phyloP scores from a whole-genome alignment of 2,329 filamentous ascomycete species.

The Fusarium newnesense region DNA sequence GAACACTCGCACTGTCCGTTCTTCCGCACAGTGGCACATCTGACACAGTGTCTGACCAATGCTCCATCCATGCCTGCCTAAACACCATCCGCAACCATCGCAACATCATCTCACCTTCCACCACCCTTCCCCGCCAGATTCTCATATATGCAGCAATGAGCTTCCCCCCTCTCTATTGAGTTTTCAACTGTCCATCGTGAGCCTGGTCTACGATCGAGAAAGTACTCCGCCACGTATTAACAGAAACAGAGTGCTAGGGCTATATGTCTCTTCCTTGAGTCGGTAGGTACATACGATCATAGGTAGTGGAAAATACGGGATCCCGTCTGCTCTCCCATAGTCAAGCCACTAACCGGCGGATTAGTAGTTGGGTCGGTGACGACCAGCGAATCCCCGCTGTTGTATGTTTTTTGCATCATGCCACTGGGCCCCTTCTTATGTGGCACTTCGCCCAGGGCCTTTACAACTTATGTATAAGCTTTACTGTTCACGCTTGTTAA shows the following conservation, averaged over 20 bases:
- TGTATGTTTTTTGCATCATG: too few species aligned
- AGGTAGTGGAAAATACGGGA: conserved; percentile 13
- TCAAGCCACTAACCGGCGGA: conserved; percentile 5
- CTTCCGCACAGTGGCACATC: neutral
- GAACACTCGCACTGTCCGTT: neutral
- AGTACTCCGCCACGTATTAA: neutral
- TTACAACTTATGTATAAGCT: too few species aligned
- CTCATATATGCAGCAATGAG: neutral
- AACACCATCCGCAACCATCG: neutral
- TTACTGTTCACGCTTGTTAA: too few species aligned
- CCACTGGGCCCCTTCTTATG: too few species aligned
- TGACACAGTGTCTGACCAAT: neutral
- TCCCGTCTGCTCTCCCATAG: conserved; percentile 2
- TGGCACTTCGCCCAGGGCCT: too few species aligned
- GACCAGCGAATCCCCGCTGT: neutral
- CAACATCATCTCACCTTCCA: neutral
- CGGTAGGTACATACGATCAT: neutral
- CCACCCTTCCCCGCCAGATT: neutral
- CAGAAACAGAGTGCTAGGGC: neutral
- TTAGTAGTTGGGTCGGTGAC: conserved; percentile 4
- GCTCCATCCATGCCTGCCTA: neutral
- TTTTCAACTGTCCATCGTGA: neutral
- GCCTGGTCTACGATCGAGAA: too few species aligned
- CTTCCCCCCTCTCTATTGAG: too few species aligned
- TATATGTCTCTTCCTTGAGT: accelerated